phyloP scores from a whole-genome alignment of 2,329 filamentous ascomycete genomes.

The Penicillium sp. region DNA sequence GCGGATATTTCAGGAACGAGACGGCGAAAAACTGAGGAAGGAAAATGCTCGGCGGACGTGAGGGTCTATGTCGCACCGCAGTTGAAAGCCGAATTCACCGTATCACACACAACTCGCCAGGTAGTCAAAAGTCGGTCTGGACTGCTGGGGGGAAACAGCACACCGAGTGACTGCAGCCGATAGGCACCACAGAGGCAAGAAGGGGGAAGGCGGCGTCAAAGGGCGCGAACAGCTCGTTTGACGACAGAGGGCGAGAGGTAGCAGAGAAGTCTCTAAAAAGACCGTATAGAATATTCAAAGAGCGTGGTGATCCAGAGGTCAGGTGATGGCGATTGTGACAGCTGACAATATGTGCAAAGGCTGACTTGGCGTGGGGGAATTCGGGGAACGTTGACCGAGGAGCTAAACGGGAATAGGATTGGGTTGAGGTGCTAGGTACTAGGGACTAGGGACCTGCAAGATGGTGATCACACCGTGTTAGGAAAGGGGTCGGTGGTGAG shows the following conservation, averaged over 20 bases:
- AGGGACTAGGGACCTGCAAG: slow-evolving; percentile 17
- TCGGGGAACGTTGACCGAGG: slow-evolving; percentile 1
- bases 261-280: neutral
- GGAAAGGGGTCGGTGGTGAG: slow-evolving; percentile 7
- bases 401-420: slow-evolving; percentile 11
- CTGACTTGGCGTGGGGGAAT: slow-evolving; percentile 14
- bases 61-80: slow-evolving; percentile 28
- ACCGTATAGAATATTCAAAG: slow-evolving; percentile 8
- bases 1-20: slow-evolving; percentile 10
- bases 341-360: slow-evolving; percentile 17
- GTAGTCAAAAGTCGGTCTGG: slow-evolving; percentile 36
- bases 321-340: slow-evolving; percentile 24
- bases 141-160: slow-evolving; percentile 20
- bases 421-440: slow-evolving; percentile 10
- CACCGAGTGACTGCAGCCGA: slow-evolving; percentile 24
- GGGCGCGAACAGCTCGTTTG: neutral
- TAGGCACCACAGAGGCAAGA: neutral
- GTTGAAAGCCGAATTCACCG: slow-evolving; percentile 30
- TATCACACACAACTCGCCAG: slow-evolving; percentile 25
- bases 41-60: slow-evolving; percentile 12
- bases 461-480: slow-evolving; percentile 16
- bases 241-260: neutral
- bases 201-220: neutral
- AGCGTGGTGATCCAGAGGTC: slow-evolving; percentile 21
- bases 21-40: slow-evolving; percentile 15